Conservation (phyloP, 1,284 basidiomycete genomes). For the Porogramme epimiltina region DNA sequence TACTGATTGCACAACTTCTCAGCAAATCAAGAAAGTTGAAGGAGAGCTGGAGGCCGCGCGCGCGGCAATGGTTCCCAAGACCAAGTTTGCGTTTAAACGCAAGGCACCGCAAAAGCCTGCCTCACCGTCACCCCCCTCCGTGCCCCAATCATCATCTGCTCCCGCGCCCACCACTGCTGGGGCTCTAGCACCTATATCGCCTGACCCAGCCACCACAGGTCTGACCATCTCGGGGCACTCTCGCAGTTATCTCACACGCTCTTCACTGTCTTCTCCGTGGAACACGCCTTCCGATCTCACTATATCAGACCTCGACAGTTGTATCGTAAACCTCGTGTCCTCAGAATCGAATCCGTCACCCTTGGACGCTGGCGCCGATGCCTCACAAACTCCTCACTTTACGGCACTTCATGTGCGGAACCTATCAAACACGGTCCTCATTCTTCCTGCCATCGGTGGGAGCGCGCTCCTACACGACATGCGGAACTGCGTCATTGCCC, state of each 20-base stretch:
- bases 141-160: conserved; percentile 7
- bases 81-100: conserved; percentile 75
- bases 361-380: conserved; percentile 14
- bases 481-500: conserved; percentile 57
- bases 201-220: conserved; percentile 10
- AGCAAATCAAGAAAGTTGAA: conserved; percentile 44
- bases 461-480: conserved; percentile 73
- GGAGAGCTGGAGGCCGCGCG: conserved; percentile 36
- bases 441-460: conserved; percentile 65
- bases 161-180: background rate
- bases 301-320: conserved; percentile 59
- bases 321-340: conserved; percentile 66
- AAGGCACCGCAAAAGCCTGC: conserved; percentile 37
- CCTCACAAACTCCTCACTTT: conserved; percentile 26
- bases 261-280: conserved; percentile 29
- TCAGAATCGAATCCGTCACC: conserved; percentile 5
- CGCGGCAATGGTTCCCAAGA: conserved; percentile 45
- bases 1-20: conserved; percentile 51
- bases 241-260: conserved; percentile 24
- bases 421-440: conserved; percentile 54
- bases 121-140: conserved; percentile 17
- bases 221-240: conserved; percentile 22
- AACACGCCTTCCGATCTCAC: conserved; percentile 48
- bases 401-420: conserved; percentile 67
- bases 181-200: conserved; percentile 3